Percentiles rank a stretch among this genome's conserved stretches.
phyloP scores from a whole-genome alignment of 2,329 filamentous ascomycete genomes.

The Colletotrichum sp. region DNA sequence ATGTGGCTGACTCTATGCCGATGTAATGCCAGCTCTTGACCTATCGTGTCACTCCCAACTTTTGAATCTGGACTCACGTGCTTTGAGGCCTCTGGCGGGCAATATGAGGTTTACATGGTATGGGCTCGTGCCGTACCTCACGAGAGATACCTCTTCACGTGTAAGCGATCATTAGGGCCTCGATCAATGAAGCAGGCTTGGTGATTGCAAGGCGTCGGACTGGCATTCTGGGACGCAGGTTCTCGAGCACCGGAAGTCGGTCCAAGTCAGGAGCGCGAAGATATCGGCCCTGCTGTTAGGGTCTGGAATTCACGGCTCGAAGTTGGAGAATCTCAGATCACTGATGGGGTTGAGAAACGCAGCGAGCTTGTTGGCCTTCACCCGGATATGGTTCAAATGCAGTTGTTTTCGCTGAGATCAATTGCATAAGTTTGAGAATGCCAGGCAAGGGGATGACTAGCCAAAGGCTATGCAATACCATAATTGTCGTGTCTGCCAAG shows the following conservation, averaged over 20 bases:
- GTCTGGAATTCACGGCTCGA: too few species aligned
- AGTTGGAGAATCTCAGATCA: too few species aligned
- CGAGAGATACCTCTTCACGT: accelerated
- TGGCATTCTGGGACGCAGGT: background rate
- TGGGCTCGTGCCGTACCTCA: background rate
- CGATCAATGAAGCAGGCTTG: background rate
- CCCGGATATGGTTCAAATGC: background rate
- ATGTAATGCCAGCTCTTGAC: background rate
- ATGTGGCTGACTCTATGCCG: too few species aligned
- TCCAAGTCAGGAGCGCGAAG: too few species aligned
- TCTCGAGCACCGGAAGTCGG: too few species aligned
- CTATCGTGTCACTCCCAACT: background rate
- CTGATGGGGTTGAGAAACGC: background rate
- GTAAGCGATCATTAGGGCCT: accelerated
- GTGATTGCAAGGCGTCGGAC: background rate
- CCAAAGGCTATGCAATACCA: accelerated
- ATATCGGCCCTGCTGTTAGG: too few species aligned
- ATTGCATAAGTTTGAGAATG: background rate
- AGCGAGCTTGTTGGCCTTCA: background rate
- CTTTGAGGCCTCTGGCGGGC: background rate
- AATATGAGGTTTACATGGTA: background rate
- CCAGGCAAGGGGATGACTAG: accelerated
- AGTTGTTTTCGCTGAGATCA: background rate
- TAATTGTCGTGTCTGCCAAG: accelerated
- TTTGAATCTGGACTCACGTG: background rate